Percentiles rank a stretch among this genome's conserved stretches.
phyloP scores from a whole-genome alignment of 106 monocot genomes.

The Platanthera zijinensis region DNA sequence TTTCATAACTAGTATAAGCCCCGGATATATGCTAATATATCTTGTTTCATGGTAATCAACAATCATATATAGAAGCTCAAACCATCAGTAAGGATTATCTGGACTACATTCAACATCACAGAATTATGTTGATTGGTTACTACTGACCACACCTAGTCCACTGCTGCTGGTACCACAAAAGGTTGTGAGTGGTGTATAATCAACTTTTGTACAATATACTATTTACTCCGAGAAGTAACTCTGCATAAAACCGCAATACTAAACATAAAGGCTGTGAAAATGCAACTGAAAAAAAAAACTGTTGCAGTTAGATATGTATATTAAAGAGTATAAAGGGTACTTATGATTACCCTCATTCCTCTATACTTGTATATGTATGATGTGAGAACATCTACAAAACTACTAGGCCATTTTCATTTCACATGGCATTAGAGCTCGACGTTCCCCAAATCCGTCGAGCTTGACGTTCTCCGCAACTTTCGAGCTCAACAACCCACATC shows the following conservation, averaged over 20 bases:
- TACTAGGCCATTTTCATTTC: too few species aligned
- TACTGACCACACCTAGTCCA: not conserved
- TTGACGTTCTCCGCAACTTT: too few species aligned
- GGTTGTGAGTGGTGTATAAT: not conserved
- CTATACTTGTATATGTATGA: too few species aligned
- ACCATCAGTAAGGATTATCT: not conserved
- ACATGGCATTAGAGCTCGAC: too few species aligned
- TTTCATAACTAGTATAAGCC: not conserved
- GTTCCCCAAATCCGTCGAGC: too few species aligned
- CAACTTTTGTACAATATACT: not conserved
- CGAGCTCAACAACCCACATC: too few species aligned
- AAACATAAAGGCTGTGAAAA: not conserved
- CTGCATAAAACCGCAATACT: not conserved
- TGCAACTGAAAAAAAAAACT: not conserved
- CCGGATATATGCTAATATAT: too few species aligned
- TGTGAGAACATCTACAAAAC: too few species aligned
- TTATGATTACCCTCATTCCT: too few species aligned
- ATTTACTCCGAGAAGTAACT: not conserved
- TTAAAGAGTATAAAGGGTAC: too few species aligned
- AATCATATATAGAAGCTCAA: not conserved
- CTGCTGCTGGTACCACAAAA: not conserved
- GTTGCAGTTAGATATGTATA: too few species aligned
- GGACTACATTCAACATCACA: not conserved
- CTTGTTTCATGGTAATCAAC: too few species aligned
- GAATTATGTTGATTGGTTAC: not conserved